These are phyloP conservation scores for Phytophthora fragariaefolia DNA, from an alignment of 352 stramenopile species.

Conservation along the genomic window DNA sequence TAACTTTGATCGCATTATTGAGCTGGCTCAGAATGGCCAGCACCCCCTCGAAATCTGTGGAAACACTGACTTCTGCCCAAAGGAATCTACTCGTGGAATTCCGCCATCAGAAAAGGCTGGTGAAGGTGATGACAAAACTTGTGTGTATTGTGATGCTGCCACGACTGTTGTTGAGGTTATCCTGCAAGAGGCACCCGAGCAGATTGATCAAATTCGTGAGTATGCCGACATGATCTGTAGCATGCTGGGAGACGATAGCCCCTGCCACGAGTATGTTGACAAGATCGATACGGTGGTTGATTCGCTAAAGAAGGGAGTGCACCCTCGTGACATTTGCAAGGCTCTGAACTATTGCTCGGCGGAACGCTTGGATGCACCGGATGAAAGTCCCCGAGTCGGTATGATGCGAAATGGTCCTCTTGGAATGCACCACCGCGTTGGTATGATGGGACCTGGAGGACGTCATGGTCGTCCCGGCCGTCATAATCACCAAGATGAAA, in stretches of 20 bases:
- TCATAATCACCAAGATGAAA: background rate
- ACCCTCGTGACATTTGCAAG: conserved; percentile 56
- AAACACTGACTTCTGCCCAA: conserved; percentile 47
- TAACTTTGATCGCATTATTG: conserved; percentile 70
- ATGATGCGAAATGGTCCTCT: conserved; percentile 36
- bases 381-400: conserved; percentile 25
- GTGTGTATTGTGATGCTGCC: conserved; percentile 66
- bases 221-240: conserved; percentile 64
- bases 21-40: conserved; percentile 55
- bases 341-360: conserved; percentile 49
- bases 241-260: conserved; percentile 56
- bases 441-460: conserved; percentile 23
- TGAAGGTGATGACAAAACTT: conserved; percentile 43
- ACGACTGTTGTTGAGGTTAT: conserved; percentile 59
- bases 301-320: conserved; percentile 47
- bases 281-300: conserved; percentile 58
- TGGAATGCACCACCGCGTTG: conserved; percentile 26
- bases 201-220: conserved; percentile 54
- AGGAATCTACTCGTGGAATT: conserved; percentile 9
- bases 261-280: conserved; percentile 53
- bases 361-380: conserved; percentile 2
- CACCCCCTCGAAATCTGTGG: conserved; percentile 55
- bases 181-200: conserved; percentile 47
- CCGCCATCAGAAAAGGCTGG: conserved; percentile 1
- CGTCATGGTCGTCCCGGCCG: background rate